phyloP scores from a whole-genome alignment of 805 yeast genomes.

The Kazachstania bromeliacearum region DNA sequence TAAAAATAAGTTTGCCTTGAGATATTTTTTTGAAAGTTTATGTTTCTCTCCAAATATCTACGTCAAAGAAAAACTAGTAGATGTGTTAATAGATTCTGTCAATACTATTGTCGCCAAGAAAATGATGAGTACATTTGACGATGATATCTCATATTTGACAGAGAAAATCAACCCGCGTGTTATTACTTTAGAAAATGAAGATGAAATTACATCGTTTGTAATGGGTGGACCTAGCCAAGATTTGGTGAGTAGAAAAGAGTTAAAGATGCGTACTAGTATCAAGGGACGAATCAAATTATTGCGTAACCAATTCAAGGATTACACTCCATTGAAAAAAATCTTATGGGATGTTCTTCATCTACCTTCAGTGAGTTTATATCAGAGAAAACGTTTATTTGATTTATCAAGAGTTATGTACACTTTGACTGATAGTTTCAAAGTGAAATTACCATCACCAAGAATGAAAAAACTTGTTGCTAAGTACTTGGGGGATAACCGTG shows the following conservation, averaged over 20 bases:
- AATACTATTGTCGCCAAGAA: slow-evolving; percentile 63
- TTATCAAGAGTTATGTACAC: slow-evolving; percentile 56
- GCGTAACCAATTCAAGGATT: slow-evolving; percentile 26
- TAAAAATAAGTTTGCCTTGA: slow-evolving; percentile 49
- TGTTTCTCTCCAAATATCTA: slow-evolving; percentile 47
- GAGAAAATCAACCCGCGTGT: slow-evolving; percentile 19
- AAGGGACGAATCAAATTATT: slow-evolving; percentile 19
- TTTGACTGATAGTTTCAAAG: slow-evolving; percentile 51
- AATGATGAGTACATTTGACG: slow-evolving; percentile 51
- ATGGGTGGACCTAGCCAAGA: slow-evolving; percentile 7
- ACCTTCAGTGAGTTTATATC: slow-evolving; percentile 47
- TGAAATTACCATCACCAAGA: slow-evolving; percentile 57
- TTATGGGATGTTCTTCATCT: slow-evolving; percentile 67
- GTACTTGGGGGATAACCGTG: slow-evolving; percentile 40
- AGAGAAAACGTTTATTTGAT: slow-evolving; percentile 54
- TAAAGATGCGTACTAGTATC: slow-evolving; percentile 20
- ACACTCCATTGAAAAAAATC: slow-evolving; percentile 46
- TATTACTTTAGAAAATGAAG: slow-evolving; percentile 12
- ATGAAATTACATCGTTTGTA: slow-evolving; percentile 8
- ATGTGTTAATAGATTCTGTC: slow-evolving; percentile 40
- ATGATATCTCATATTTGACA: slow-evolving; percentile 41
- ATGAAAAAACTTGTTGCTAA: slow-evolving; percentile 57
- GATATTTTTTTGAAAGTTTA: slow-evolving; percentile 50
- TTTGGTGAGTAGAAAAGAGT: slow-evolving; percentile 14
- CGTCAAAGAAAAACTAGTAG: slow-evolving; percentile 42